Base-by-base conservation (phyloP, 768 basidiomycete species). In the Lactarius deliciosus region DNA sequence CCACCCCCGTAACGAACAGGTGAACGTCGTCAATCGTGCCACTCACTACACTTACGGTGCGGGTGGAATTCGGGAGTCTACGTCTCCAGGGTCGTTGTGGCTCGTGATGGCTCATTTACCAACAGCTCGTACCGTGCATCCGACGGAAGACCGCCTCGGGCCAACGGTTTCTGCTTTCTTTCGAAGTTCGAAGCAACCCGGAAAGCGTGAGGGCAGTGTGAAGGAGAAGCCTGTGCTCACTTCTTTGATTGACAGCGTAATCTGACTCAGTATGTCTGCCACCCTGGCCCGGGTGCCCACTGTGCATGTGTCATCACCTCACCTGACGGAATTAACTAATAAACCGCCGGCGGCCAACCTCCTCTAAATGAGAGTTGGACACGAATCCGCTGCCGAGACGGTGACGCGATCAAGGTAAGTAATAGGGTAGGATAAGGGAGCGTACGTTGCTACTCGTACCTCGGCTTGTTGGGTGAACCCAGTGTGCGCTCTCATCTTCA, bases 321-420 rank as follows among this genome's bases (percentile, higher is more conserved):
- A n/a, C n/a, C 13, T 13, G 25, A 25, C 50, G 50, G 50, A 16
- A 5, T 53, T 53, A 53, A 53, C 50, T 18, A 41, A 11, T 11
- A 11, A 25, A 50, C 1, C 22, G 10, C 20, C 45, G 10, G 18
- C 41, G 15, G 4, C 47, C 10, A 16, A 22, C 22, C 47, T 13
- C 5, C 13, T 28, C n/a, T 4, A 25, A 53, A 50, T 5, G 15
- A 15, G 50, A 28, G 22, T 15, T 53, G 50, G 50, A 50, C 22
- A 11, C 50, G 50, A 53, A 53, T 25, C 50, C 25, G 11, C 13
- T 53, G 50, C 50, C 50, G 50, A 53, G 50, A 53, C 15, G 22
- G 22, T 53, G 50, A 25, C 50, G 50, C 50, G 25, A 25, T 53
- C 50, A 53, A 53, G 25, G 50, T n/a, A 47, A 47, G n/a, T 47